Evolutionary conservation across 1,139 yeast genomes (phyloP), one percentile per base, ranked within the genome.

Genomic region (Candida albicans): DNA sequence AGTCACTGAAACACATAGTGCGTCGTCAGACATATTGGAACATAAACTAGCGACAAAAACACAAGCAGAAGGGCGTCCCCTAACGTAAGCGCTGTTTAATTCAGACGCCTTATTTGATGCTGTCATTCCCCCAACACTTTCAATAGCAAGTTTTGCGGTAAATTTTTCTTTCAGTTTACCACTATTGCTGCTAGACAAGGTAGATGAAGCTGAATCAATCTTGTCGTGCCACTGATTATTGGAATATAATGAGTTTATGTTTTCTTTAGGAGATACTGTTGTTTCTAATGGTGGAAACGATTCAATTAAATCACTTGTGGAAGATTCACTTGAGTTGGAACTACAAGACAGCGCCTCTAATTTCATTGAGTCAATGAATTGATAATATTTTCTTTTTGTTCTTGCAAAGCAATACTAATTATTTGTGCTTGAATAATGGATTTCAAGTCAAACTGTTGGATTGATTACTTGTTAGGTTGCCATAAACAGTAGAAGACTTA

Each of bases 21-120:
- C 82, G 56, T 86, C 93, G 61, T 88, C 96, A 4, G 81, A 62
- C 43, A 76, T 67, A 32, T 70, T 65, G 0, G 90, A 75, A 5
- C 87, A 77, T 45, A 88, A 77, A 58, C 90, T 78, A 29, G 96
- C 96, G 42, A 89, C 96, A 68, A 89, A 89, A 1, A 88, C 87
- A 62, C 96, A 89, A 3, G 96, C 82, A 0, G 95, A 84, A 12
- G 96, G 96, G 33, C 87, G 73, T 6, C 62, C 64, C 44, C 67
- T 53, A 22, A 49, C 37, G 28, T 42, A 47, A 10, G 38, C 8
- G 13, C 27, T 14, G 22, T 24, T 24, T 12, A 18, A 10, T 6
- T 28, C 34, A n/a, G 27, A 6, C 13, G 38, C 41, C 10, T 22
- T 31, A 13, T 8, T 34, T 6, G 39, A 8, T 22, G 37, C 28